Percentiles rank a stretch among this genome's conserved stretches.
These are phyloP conservation scores for Tolypocladium endophyticum DNA, from an alignment of 2,329 filamentous ascomycete species.

Conservation along the genomic window DNA sequence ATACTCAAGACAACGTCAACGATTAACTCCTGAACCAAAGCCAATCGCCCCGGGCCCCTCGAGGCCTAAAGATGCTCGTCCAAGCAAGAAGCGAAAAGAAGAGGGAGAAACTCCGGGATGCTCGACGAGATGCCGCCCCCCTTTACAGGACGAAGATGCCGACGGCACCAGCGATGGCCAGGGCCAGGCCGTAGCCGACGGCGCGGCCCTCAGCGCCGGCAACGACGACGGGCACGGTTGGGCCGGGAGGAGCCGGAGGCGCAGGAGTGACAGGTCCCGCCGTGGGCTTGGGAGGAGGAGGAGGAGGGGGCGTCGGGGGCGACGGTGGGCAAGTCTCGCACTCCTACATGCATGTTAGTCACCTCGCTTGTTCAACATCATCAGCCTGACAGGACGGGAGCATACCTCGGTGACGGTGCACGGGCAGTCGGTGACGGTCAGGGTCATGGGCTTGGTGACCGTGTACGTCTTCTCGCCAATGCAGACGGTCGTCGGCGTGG, in stretches of 20 bases:
- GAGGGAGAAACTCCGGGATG: neutral
- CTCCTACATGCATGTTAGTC: slow-evolving; percentile 1
- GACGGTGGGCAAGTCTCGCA: slow-evolving; percentile 2
- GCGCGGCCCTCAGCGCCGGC: slow-evolving; percentile 8
- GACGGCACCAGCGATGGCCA: slow-evolving; percentile 15
- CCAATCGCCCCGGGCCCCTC: neutral
- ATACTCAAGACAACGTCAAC: neutral
- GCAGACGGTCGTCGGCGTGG: slow-evolving; percentile 38
- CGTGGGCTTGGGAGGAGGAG: slow-evolving; percentile 1
- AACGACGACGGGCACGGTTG: slow-evolving; percentile 4
- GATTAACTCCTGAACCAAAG: neutral
- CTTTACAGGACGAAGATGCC: slow-evolving; percentile 19
- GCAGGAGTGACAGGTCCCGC: neutral
- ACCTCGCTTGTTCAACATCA: neutral
- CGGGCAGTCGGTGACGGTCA: slow-evolving; percentile 45
- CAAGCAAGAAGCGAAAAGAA: neutral
- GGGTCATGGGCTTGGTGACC: slow-evolving; percentile 40
- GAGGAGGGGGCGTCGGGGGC: neutral
- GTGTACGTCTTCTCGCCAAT: slow-evolving; percentile 41
- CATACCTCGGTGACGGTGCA: slow-evolving; percentile 31
- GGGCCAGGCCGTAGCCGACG: slow-evolving; percentile 11
- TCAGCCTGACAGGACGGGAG: slow-evolving; percentile 6
- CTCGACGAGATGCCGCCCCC: neutral
- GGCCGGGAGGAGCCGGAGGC: neutral
- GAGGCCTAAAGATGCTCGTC: neutral